These are phyloP conservation scores for Kernera saxatilis DNA, from an alignment of 345 rosid genomes.

Conservation along the genomic window DNA sequence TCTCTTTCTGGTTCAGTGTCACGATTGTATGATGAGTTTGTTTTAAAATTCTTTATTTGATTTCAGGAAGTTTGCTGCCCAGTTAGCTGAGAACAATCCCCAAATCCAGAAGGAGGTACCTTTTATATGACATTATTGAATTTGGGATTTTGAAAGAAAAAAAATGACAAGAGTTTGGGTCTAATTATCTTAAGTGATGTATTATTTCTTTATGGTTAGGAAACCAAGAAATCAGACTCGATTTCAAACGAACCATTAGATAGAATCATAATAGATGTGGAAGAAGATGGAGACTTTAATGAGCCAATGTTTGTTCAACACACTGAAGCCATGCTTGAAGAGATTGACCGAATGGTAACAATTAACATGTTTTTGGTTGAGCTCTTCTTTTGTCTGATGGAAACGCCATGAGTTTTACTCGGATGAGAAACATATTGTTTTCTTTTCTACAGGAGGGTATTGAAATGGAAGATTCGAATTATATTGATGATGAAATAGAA, in stretches of 20 bases:
- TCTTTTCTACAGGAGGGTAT: constrained; percentile 55
- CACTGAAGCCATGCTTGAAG: constrained; percentile 84
- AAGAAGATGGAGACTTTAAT: constrained; percentile 45
- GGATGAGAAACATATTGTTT: not conserved
- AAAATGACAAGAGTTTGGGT: not conserved
- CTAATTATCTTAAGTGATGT: not conserved
- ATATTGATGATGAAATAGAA: constrained; percentile 16
- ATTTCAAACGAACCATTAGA: constrained; percentile 36
- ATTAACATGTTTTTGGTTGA: not conserved
- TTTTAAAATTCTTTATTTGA: not conserved
- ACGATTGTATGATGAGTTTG: not conserved
- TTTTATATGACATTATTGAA: not conserved
- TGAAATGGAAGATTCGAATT: constrained; percentile 73
- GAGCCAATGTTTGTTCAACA: constrained; percentile 87
- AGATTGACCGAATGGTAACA: constrained; percentile 80
- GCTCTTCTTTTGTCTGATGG: not conserved
- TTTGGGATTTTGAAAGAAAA: not conserved
- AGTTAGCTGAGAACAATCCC: constrained; percentile 57
- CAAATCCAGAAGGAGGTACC: constrained; percentile 47
- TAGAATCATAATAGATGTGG: constrained; percentile 43
- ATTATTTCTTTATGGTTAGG: constrained; percentile 30
- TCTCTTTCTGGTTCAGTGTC: not conserved
- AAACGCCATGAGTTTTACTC: not conserved
- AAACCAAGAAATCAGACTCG: constrained; percentile 37
- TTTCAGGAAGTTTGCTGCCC: constrained; percentile 73